A percentile compares a stretch with the other conserved stretches of the same genome.
These are phyloP conservation scores for Achaetomium macrosporum DNA, from an alignment of 2,329 filamentous ascomycete genomes.

Conservation along the genomic window DNA sequence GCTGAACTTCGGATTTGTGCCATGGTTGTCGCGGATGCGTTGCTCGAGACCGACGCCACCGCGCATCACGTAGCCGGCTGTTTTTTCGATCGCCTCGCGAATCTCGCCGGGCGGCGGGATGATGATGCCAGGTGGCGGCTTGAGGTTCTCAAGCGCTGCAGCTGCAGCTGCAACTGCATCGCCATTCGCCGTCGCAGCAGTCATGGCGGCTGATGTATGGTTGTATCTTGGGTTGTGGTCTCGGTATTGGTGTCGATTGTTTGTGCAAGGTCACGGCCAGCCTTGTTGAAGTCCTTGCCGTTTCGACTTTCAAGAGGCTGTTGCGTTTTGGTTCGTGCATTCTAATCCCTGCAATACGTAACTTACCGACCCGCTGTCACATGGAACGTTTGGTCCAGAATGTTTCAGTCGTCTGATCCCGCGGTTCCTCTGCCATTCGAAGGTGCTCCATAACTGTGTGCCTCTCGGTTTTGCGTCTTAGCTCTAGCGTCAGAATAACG, in stretches of 20 bases:
- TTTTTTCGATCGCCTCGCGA: conserved; percentile 81
- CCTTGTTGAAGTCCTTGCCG: conserved; percentile 6
- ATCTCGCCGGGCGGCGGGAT: conserved; percentile 82
- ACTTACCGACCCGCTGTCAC: not conserved
- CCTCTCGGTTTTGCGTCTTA: too few species aligned
- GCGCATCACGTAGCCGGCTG: conserved; percentile 79
- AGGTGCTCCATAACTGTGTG: too few species aligned
- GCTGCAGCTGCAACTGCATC: conserved; percentile 43
- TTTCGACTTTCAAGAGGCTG: not conserved
- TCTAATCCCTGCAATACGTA: not conserved
- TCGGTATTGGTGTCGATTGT: not conserved
- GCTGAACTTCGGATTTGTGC: conserved; percentile 80
- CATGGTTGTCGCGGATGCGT: conserved; percentile 78
- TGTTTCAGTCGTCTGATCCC: too few species aligned
- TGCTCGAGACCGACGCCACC: conserved; percentile 69
- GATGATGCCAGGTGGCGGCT: conserved; percentile 76
- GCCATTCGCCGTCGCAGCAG: conserved; percentile 42
- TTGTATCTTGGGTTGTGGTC: not conserved
- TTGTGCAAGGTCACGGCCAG: not conserved
- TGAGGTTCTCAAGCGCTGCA: conserved; percentile 58
- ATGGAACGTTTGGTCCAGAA: too few species aligned
- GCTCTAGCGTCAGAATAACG: too few species aligned
- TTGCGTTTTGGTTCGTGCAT: not conserved
- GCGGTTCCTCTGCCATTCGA: too few species aligned
- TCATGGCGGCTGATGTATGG: conserved; percentile 15